Evolutionary conservation across 164 flowering plant species (phyloP), one percentile per base, ranked within the genome.

Genomic region (Litsea cubeba): DNA sequence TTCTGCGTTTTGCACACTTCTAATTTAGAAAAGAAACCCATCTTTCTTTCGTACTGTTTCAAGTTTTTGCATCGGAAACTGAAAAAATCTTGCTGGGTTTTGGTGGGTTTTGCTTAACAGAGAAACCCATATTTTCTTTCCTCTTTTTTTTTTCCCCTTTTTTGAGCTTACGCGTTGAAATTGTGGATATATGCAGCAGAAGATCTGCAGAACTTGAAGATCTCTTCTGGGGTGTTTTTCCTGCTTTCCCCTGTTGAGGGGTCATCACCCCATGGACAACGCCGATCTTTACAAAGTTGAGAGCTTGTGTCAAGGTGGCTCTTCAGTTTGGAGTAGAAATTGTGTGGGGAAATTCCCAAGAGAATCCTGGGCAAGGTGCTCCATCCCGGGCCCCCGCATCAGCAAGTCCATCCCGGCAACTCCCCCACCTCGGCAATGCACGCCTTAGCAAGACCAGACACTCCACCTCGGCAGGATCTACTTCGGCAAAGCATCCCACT

Each of bases 281-380:
- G 12, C 60, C 0, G 12, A 54, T 54, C 60, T 54, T 54, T 54
- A 54, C n/a, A 40, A 40, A 40, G 46, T 40, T 40, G 46, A 40
- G 46, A 54, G 60, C n/a, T 3, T 54, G 60, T n/a, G n/a, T 54
- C 20, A 5, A 54, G 50, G 12, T 69, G 60, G 60, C 60, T 54
- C 60, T 54, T 54, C 60, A 18, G 7, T 54, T 54, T 54, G 60
- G 60, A 49, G 69, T 24, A 82, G 84, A 54, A n/a, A n/a, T n/a
- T n/a, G n/a, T n/a, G n/a, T n/a, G n/a, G n/a, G n/a, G n/a, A n/a
- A n/a, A n/a, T n/a, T n/a, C n/a, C n/a, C n/a, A n/a, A n/a, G n/a
- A n/a, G n/a, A n/a, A n/a, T n/a, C n/a, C n/a, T n/a, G n/a, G n/a
- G n/a, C n/a, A n/a, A n/a, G n/a, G n/a, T n/a, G n/a, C n/a, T n/a